Evolutionary conservation across 2,329 filamentous ascomycete genomes (phyloP).

Genomic region (Ophiostoma pallidulum): DNA sequence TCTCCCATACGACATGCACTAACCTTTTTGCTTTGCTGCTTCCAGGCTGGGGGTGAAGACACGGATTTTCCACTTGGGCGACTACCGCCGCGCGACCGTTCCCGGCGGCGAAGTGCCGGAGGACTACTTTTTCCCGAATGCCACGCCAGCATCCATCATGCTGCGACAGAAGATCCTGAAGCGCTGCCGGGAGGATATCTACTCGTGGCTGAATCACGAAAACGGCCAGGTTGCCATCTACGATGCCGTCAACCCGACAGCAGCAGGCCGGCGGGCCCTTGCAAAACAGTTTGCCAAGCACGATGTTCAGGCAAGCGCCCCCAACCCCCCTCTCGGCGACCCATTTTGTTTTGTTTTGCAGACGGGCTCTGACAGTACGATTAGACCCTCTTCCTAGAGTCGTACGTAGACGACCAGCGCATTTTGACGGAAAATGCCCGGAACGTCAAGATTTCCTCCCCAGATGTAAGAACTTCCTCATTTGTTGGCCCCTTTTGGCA

Average conservation of each 20-base stretch:
- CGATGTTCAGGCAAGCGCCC: constrained; percentile 62
- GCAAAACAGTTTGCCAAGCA: constrained; percentile 98
- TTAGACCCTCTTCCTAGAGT: constrained; percentile 92
- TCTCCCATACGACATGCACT: no score
- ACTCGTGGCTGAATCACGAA: constrained; percentile 90
- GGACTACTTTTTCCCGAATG: constrained; percentile 96
- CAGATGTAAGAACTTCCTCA: constrained; percentile 57
- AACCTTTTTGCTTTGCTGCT: constrained; percentile 4
- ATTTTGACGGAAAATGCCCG: constrained; percentile 96
- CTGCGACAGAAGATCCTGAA: constrained; percentile 94
- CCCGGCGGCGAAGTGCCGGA: constrained; percentile 80
- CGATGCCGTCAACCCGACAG: constrained; percentile 90
- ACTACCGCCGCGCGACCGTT: constrained; percentile 88
- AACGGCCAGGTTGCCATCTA: constrained; percentile 98
- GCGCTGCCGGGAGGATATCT: constrained; percentile 94
- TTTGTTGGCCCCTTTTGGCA: no score
- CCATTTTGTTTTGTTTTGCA: neutral
- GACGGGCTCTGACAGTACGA: neutral
- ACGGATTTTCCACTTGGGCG: constrained; percentile 91
- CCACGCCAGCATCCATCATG: constrained; percentile 84
- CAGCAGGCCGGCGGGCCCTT: constrained; percentile 68
- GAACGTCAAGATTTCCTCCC: constrained; percentile 95
- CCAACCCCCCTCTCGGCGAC: no score
- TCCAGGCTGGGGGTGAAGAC: constrained; percentile 89
- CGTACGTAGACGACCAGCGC: constrained; percentile 81